These are phyloP conservation scores for Pichia sp. DNA, from an alignment of 1,139 yeast genomes.

Conservation along the genomic window DNA sequence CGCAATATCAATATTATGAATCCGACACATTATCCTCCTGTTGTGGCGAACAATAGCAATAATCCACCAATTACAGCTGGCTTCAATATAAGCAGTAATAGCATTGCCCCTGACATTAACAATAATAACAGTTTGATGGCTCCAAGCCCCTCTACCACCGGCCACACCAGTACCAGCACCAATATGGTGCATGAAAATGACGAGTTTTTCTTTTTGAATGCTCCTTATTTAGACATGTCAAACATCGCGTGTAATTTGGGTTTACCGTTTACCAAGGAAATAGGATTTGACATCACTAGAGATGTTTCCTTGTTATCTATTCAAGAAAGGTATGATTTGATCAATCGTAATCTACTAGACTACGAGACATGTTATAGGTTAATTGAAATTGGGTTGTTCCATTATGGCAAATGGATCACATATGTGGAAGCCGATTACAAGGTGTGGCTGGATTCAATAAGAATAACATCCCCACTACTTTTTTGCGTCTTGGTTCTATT, in stretches of 20 bases:
- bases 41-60: background rate
- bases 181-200: constrained; percentile 17
- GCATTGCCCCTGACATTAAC: background rate
- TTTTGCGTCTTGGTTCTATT: constrained; percentile 61
- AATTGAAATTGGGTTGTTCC: constrained; percentile 50
- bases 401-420: constrained; percentile 71
- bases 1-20: constrained; percentile 1
- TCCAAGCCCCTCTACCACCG: background rate
- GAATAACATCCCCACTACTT: constrained; percentile 52
- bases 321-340: constrained; percentile 35
- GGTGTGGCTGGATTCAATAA: constrained; percentile 45
- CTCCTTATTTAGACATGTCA: constrained; percentile 48
- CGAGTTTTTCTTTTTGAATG: constrained; percentile 39
- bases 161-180: background rate
- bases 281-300: constrained; percentile 39
- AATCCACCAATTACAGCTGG: background rate
- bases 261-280: constrained; percentile 39
- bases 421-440: constrained; percentile 48
- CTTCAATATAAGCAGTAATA: background rate
- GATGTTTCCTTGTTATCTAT: constrained; percentile 9
- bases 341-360: constrained; percentile 46
- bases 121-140: background rate
- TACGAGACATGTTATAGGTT: constrained; percentile 44
- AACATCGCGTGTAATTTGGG: constrained; percentile 33
- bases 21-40: background rate